Evolutionary conservation across 2,329 filamentous ascomycete species (phyloP).

Genomic region (Penicillium sp.): DNA sequence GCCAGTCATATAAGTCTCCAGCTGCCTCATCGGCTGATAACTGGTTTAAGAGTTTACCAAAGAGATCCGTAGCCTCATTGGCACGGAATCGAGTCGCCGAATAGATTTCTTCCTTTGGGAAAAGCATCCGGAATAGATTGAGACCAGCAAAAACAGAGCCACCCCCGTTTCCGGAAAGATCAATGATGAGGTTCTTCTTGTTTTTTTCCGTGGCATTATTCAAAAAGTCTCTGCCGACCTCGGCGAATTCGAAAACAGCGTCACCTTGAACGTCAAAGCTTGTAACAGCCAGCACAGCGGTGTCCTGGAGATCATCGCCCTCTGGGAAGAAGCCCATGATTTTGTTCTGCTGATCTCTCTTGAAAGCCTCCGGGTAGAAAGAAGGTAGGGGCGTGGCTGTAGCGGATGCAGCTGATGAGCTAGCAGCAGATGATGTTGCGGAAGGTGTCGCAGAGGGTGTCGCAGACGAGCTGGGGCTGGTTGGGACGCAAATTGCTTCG

Average conservation of each 20-base stretch:
- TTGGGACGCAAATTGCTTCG: not conserved
- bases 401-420: not conserved
- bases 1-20: not conserved
- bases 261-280: conserved; percentile 11
- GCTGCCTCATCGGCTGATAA: not conserved
- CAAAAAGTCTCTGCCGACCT: conserved; percentile 20
- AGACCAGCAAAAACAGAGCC: not conserved
- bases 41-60: not conserved
- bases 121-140: conserved; percentile 5
- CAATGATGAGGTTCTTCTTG: conserved; percentile 65
- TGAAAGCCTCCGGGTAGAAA: conserved; percentile 17
- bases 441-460: not conserved
- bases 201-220: conserved; percentile 34
- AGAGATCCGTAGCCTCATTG: conserved; percentile 3
- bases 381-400: not conserved
- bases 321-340: conserved; percentile 52
- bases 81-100: conserved; percentile 2
- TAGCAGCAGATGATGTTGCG: not conserved
- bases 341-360: conserved; percentile 22
- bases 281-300: conserved; percentile 45
- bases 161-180: conserved; percentile 59
- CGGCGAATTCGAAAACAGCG: conserved; percentile 5
- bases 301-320: conserved; percentile 42
- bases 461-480: not conserved
- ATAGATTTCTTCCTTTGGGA: conserved; percentile 6